A percentile compares a stretch with the other conserved stretches of the same genome.
Conservation (phyloP, 345 rosid species). For the Cardamine occulta region DNA sequence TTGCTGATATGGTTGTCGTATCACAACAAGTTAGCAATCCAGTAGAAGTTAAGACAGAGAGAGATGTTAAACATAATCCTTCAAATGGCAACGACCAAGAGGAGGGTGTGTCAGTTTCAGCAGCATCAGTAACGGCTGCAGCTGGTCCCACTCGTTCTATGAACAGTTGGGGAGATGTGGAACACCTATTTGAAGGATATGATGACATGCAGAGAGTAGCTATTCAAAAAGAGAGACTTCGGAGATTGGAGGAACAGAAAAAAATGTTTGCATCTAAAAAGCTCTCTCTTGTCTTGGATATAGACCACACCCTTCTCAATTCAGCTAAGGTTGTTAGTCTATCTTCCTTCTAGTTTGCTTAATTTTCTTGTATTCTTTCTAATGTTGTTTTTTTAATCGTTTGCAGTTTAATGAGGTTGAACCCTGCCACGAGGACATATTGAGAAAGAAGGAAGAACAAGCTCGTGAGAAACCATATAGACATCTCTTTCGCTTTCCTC, state of each 20-base stretch:
- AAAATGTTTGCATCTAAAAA: constrained; percentile 87
- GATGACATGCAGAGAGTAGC: constrained; percentile 90
- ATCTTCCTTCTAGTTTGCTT: constrained; percentile 12
- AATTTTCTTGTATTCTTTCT: background rate
- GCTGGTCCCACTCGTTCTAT: constrained; percentile 51
- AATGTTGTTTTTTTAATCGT: background rate
- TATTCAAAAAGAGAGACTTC: constrained; percentile 86
- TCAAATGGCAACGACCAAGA: constrained; percentile 47
- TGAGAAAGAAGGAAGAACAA: constrained; percentile 94
- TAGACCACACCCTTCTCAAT: constrained; percentile 98
- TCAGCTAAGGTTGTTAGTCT: constrained; percentile 89
- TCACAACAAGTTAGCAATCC: constrained; percentile 55
- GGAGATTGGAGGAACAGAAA: constrained; percentile 94
- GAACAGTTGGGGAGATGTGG: constrained; percentile 88
- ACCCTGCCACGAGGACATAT: constrained; percentile 75
- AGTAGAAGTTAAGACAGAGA: constrained; percentile 50
- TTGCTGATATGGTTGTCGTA: constrained; percentile 60
- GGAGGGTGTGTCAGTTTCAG: constrained; percentile 42
- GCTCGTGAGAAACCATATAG: constrained; percentile 85
- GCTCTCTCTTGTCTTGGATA: constrained; percentile 96
- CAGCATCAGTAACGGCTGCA: constrained; percentile 46
- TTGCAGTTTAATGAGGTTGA: constrained; percentile 88
- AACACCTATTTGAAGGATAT: constrained; percentile 85
- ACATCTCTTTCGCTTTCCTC: constrained; percentile 86
- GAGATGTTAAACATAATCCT: constrained; percentile 45